phyloP scores from a whole-genome alignment of 1,139 yeast species.

The Candida smagusa region DNA sequence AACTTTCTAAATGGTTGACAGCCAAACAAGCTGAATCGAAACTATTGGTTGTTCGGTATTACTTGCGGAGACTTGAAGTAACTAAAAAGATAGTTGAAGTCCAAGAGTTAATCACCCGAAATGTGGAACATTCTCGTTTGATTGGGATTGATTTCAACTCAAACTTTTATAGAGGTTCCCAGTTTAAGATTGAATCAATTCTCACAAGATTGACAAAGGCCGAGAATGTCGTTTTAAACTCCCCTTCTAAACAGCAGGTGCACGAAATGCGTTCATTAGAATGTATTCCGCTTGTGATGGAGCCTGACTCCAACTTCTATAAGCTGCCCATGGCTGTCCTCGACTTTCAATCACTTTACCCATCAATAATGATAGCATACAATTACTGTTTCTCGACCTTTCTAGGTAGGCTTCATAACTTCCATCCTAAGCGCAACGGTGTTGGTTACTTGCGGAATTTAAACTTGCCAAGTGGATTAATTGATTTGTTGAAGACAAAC shows the following conservation, averaged over 20 bases:
- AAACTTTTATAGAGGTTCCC: constrained; percentile 87
- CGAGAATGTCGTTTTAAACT: constrained; percentile 67
- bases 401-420: constrained; percentile 63
- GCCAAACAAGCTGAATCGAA: constrained; percentile 23
- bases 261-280: constrained; percentile 84
- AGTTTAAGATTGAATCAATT: constrained; percentile 86
- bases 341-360: constrained; percentile 92
- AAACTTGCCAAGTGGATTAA: constrained; percentile 53
- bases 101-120: constrained; percentile 66
- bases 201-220: constrained; percentile 69
- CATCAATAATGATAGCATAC: constrained; percentile 87
- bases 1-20: constrained; percentile 51
- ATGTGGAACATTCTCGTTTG: constrained; percentile 79
- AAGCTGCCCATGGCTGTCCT: constrained; percentile 86
- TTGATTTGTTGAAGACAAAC: constrained; percentile 51
- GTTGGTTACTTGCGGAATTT: constrained; percentile 44
- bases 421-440: constrained; percentile 39
- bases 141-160: constrained; percentile 90
- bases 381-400: constrained; percentile 90
- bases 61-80: constrained; percentile 44
- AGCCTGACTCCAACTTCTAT: constrained; percentile 81
- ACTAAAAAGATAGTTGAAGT: constrained; percentile 49
- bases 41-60: constrained; percentile 48
- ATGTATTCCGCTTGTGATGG: constrained; percentile 87
- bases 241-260: constrained; percentile 81